These are phyloP conservation scores for Rhodamnia rubescens DNA, from an alignment of 345 rosid genomes.

Conservation along the genomic window DNA sequence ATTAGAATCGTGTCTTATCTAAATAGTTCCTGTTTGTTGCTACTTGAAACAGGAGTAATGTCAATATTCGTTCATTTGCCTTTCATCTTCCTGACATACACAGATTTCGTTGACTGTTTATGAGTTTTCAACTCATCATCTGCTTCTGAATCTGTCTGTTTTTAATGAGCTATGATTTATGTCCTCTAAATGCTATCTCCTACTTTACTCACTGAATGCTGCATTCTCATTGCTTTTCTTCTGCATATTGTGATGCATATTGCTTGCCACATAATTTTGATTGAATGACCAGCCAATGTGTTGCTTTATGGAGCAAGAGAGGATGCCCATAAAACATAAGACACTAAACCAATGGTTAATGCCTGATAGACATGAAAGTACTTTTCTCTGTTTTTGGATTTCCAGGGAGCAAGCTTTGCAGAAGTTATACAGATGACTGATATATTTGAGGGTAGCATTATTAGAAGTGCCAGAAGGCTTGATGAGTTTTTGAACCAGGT, in stretches of 20 bases:
- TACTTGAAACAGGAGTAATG: neutral
- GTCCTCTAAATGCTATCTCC: neutral
- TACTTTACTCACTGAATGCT: neutral
- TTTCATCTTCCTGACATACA: neutral
- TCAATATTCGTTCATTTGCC: neutral
- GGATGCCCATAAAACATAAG: neutral
- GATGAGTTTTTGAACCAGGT: constrained; percentile 99
- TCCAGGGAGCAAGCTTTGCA: constrained; percentile 81
- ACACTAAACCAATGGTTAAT: neutral
- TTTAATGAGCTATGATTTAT: neutral
- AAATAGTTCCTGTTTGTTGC: neutral
- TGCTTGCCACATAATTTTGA: neutral
- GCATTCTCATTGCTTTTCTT: neutral
- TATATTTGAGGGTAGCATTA: constrained; percentile 95
- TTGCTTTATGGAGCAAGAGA: neutral
- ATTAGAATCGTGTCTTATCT: neutral
- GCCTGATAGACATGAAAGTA: neutral
- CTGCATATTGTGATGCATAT: neutral
- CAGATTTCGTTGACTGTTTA: neutral
- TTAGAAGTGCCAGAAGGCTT: constrained; percentile 86
- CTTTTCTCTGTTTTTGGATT: neutral
- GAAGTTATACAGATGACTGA: constrained; percentile 96
- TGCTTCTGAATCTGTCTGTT: neutral
- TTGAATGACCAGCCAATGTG: neutral
- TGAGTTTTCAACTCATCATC: neutral